Percentiles rank a stretch among this genome's conserved stretches.
Evolutionary conservation across 495 filamentous ascomycete genomes (phyloP).

Genomic region (Glutinoglossum americanum): DNA sequence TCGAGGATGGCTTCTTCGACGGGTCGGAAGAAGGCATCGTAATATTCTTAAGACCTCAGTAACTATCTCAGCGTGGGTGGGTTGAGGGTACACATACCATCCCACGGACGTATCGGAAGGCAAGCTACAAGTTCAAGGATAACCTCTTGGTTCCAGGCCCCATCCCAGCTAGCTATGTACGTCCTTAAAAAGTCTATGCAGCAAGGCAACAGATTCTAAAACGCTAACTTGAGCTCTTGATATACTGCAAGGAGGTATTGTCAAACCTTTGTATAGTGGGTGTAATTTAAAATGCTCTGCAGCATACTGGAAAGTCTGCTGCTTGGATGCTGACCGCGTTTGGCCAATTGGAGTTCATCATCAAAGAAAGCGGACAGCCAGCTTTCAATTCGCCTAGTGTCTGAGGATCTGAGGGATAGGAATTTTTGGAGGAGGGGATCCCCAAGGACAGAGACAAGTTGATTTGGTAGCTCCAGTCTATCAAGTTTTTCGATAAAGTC

Average conservation of each 20-base stretch:
- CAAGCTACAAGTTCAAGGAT: slow-evolving; percentile 46
- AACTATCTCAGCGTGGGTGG: neutral
- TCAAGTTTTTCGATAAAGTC: slow-evolving; percentile 59
- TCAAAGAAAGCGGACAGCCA: slow-evolving; percentile 14
- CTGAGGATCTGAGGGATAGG: slow-evolving; percentile 38
- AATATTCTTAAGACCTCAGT: slow-evolving; percentile 22
- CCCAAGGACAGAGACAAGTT: slow-evolving; percentile 52
- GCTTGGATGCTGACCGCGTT: slow-evolving; percentile 1
- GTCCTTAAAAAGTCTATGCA: slow-evolving; percentile 30
- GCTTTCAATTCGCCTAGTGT: slow-evolving; percentile 13
- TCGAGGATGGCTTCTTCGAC: slow-evolving; percentile 38
- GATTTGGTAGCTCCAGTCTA: slow-evolving; percentile 58
- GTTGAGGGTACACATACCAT: slow-evolving; percentile 19
- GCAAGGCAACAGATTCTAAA: slow-evolving; percentile 34
- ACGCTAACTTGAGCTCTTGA: neutral
- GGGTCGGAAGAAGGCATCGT: slow-evolving; percentile 25
- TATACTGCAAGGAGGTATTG: neutral
- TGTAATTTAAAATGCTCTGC: slow-evolving; percentile 20
- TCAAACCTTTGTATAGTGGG: slow-evolving; percentile 15
- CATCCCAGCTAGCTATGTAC: slow-evolving; percentile 49
- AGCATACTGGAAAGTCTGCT: slow-evolving; percentile 8
- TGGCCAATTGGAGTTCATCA: slow-evolving; percentile 9
- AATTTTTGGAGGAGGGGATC: slow-evolving; percentile 66
- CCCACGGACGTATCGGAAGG: slow-evolving; percentile 35
- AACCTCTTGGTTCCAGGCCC: slow-evolving; percentile 30